Conservation (phyloP, 2,329 filamentous ascomycete genomes). For the Nannizziopsis barbatae region DNA sequence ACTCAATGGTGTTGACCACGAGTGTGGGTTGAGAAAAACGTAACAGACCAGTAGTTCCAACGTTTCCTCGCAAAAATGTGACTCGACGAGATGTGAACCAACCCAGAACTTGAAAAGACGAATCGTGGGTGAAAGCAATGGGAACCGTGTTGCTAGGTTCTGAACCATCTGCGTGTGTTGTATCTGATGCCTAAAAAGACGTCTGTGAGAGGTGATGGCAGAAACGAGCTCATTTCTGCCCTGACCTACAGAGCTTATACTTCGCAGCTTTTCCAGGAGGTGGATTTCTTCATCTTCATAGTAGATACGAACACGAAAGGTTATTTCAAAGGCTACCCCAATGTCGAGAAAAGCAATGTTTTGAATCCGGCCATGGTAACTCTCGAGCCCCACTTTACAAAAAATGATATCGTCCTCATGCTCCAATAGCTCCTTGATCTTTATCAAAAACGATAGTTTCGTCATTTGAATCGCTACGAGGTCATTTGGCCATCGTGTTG, state of each 20-base stretch:
- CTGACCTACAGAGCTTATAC: conserved; percentile 55
- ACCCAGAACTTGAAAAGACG: conserved; percentile 87
- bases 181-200: conserved; percentile 59
- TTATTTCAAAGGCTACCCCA: conserved; percentile 56
- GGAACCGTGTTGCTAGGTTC: conserved; percentile 68
- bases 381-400: conserved; percentile 70
- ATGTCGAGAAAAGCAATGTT: conserved; percentile 80
- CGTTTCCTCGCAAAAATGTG: conserved; percentile 66
- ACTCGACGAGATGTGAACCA: conserved; percentile 63
- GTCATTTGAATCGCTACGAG: conserved; percentile 82
- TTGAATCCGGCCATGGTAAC: conserved; percentile 53
- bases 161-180: conserved; percentile 72
- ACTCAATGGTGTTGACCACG: conserved; percentile 68
- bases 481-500: conserved; percentile 86
- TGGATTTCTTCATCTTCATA: conserved; percentile 69
- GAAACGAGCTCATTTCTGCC: conserved; percentile 57
- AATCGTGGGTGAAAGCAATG: conserved; percentile 68
- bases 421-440: conserved; percentile 61
- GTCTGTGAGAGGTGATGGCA: conserved; percentile 59
- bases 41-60: conserved; percentile 72
- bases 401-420: conserved; percentile 49
- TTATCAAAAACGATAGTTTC: conserved; percentile 75
- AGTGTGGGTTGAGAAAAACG: conserved; percentile 68
- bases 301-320: conserved; percentile 77
- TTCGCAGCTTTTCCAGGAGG: conserved; percentile 68